Evolutionary conservation across 2,329 filamentous ascomycete genomes (phyloP), one percentile per base, ranked within the genome.

Genomic region (Fusarium tjaetaba): DNA sequence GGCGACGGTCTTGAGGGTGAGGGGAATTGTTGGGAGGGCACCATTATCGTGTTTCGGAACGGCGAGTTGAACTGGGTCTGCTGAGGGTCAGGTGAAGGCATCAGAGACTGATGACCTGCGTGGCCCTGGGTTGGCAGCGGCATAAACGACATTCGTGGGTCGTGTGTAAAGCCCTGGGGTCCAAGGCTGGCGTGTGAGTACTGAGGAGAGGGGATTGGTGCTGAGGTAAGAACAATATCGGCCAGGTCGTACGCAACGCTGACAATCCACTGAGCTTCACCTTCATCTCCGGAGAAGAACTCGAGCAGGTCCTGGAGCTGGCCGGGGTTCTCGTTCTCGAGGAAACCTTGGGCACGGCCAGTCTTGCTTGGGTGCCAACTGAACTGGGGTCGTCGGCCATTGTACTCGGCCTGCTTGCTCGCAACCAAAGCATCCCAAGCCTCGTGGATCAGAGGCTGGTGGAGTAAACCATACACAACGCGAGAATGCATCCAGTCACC

Each of bases 401-500:
- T 84, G 75, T 88, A 87, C 69, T 90, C 88, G 24, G 88, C 85
- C 70, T 91, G 87, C 75, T 89, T 86, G 68, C 82, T 82, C 41
- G 81, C 81, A 55, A 89, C 84, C 38, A 91, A 81, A 2, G 85
- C 84, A 69, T 90, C 89, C 90, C 91, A 92, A 9, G 88, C 88
- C 58, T 88, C 86, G 71, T 88, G 86, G 48, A 92, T 87, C 39
- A 88, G 85, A 2, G 90, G 87, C 77, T 93, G 90, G 76, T 92
- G 91, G n/a, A 93, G 83, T 16, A 92, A 83, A 11, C 89, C 90
- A 73, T 92, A 91, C 55, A 93, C 88, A 66, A 92, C 90, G 51
- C 91, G 89, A 5, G 90, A 91, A 77, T 92, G 91, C 83, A 91
- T 89, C 91, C 90, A 93, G 74, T 92, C 90, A 26, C 85, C 84